Base-by-base conservation (phyloP, 257 asterid species). In the Nicotiana noctiflora region DNA sequence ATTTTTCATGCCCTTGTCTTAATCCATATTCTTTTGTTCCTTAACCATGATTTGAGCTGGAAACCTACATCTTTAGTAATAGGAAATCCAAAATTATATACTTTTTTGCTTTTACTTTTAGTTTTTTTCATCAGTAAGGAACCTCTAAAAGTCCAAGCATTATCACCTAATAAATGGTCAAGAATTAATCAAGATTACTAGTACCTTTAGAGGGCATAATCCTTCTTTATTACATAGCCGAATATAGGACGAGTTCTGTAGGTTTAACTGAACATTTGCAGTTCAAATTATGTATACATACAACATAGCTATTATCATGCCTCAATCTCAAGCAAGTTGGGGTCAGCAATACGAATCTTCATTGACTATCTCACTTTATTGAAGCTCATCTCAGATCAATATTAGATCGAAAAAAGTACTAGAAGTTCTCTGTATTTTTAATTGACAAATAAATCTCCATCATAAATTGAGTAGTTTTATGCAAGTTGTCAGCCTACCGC, bases 11-110 rank as follows among this genome's bases (percentile, higher is more conserved):
- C 60, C 25, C 49, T 72, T 46, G 40, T 72, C 77, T 72, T 72
- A 14, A 72, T 70, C 77, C 59, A 44, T 70, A 44, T 70, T 70
- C 37, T 13, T 44, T 15, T 49, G 61, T 49, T 74, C 12, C 44
- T 74, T 49, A 74, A 74, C 8, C 79, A 74, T 74, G 25, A 37
- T 74, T 74, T 74, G 61, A 74, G 79, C 62, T 74, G 62, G 44
- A 56, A 56, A 11, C 25, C 62, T 56, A 17, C 62, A 56, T 56
- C 62, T 56, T 56, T 56, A 56, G 9, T 18, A 56, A 56, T 11
- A 56, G 11, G 10, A 74, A 74, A 74, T 40, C 8, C 78, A 46
- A 2, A 23, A 14, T 14, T 49, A 49, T 74, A 21, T 74, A 25
- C 44, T 14, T 72, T 72, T 46, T 21, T 72, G 78, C 40, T 72